Evolutionary conservation across 805 yeast species (phyloP).

Genomic region (Wickerhamomyces rabaulensis): DNA sequence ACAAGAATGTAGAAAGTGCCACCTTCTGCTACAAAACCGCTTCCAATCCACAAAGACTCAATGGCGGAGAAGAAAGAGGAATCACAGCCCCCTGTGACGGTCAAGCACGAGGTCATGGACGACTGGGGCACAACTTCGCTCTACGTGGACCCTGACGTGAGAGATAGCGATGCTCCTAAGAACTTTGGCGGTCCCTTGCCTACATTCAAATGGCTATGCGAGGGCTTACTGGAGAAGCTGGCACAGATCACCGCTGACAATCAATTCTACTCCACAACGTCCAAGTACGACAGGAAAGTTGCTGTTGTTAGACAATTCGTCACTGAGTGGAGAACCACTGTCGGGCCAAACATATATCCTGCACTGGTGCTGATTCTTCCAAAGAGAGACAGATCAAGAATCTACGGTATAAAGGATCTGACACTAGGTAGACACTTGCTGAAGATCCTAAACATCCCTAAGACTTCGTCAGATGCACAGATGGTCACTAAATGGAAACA

Average conservation of each 20-base stretch:
- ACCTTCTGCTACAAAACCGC: not conserved
- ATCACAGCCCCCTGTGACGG: not conserved
- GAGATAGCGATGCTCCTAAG: conserved; percentile 6
- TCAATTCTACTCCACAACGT: conserved; percentile 4
- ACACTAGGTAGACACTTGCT: conserved; percentile 48
- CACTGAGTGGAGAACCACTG: conserved; percentile 43
- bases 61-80: not conserved
- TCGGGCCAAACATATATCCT: conserved; percentile 64
- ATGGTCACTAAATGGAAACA: conserved; percentile 43
- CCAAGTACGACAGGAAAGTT: conserved; percentile 14
- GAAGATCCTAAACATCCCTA: conserved; percentile 52
- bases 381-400: conserved; percentile 50
- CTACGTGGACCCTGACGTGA: not conserved
- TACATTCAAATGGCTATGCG: conserved; percentile 32
- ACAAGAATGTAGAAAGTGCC: too few relatives aligned
- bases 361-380: conserved; percentile 60
- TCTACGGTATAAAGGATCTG: conserved; percentile 60
- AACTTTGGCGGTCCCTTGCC: conserved; percentile 30
- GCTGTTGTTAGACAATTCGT: conserved; percentile 37
- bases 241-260: conserved; percentile 18
- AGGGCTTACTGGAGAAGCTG: conserved; percentile 25
- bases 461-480: conserved; percentile 55
- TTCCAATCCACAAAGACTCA: not conserved
- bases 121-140: conserved; percentile 1
- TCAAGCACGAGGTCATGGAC: conserved; percentile 1